Base-by-base conservation (phyloP, 495 filamentous ascomycete species). In the Aspergillus cristatus region DNA sequence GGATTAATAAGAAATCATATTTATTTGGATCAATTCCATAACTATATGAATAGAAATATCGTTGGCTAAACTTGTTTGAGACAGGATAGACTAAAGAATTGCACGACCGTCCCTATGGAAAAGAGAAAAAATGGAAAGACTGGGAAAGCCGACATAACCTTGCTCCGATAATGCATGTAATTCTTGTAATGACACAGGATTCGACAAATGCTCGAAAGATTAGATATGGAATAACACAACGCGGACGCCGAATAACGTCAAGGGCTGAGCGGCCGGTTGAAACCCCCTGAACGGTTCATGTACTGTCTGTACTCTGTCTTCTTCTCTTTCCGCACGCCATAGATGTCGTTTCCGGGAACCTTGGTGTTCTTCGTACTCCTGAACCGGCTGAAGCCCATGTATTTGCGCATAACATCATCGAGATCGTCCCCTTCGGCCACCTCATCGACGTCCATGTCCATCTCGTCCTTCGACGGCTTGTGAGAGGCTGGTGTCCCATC, bases 271-370 rank as follows among this genome's bases (percentile, higher is more conserved):
- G 91, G 88, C 51, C 91, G 68, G 60, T 98, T 98, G 71, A 98
- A 98, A 30, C 91, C 91, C 32, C 90, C 90, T n/a, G 78, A 63
- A 38, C 91, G 81, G 59, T 98, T 98, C 91, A 98, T 98, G 58
- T 98, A 98, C 74, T 98, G 91, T 54, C 91, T 71, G 54, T 96
- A 96, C 71, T 93, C 78, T 5, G 82, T 84, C 72, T 86, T 86
- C 78, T 94, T 97, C 67, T 94, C 90, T 71, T 94, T 96, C 41
- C 82, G 65, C 18, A 95, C 78, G 5, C 70, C 84, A 34, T 81
- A 88, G 37, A 86, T 75, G 50, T 94, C 75, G 53, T 98, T 98
- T 6, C 91, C 91, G 6, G 78, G 71, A 0, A 98, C 79, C 54
- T 97, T 96, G 46, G 84, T 88, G 41, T 83, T 74, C 54, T 97